Evolutionary conservation across 371 early-diverging fungal genomes (phyloP), one percentile per base, ranked within the genome.

Genomic region (Zychaea mexicana): DNA sequence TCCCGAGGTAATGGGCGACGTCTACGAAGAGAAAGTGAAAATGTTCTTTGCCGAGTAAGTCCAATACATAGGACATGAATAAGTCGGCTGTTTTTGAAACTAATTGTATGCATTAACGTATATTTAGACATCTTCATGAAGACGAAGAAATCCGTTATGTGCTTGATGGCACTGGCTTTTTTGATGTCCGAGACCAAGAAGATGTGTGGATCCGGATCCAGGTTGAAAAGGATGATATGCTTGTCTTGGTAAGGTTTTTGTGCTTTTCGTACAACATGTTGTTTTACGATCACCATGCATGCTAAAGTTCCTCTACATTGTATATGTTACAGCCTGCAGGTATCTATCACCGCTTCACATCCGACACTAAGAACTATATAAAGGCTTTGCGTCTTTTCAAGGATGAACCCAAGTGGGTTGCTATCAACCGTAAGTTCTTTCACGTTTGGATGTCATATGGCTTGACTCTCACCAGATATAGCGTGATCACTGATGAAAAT

Each of bases 131-230:
- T 76, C 78, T 97, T 64, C 97, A 97, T 73, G 97, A 96, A 70
- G 98, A 97, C 72, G 98, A 97, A 79, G 98, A 98, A 77, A 96
- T 98, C 64, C 90, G 98, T 28, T 96, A 79, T 68, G 88, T 97
- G 59, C 65, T 94, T 32, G 95, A 91, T 36, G 98, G 98, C 15
- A 80, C 88, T 17, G 97, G 97, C 9, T 97, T 88, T 77, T 96
- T 97, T 79, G 95, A 94, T 68, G 89, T 94, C 32, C 84, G 93
- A 56, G 89, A 92, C 69, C 66, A 73, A 27, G 57, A 85, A 0
- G 96, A 98, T 74, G 72, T 81, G 19, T 98, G 98, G 98, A 90
- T 98, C 64, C 90, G 97, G 57, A 94, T 97, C 68, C 74, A 72
- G 22, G 83, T 93, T 47, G 82, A 83, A 36, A 77, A 78, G 42